These are phyloP conservation scores for Omphalotus guepiniiformis DNA, from an alignment of 768 basidiomycete genomes.

Conservation along the genomic window DNA sequence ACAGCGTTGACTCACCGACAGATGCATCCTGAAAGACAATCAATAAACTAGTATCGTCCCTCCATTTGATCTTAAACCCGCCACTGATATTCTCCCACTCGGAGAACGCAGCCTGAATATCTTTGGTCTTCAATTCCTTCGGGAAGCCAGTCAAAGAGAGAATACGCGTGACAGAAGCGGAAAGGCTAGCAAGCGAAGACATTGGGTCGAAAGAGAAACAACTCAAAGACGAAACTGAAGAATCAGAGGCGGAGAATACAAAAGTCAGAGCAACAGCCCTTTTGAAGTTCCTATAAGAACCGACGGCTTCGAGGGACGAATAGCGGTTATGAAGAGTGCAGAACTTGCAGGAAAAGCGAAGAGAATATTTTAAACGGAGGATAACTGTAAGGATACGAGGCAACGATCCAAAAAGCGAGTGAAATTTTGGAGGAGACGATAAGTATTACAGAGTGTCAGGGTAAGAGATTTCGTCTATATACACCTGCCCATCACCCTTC, in stretches of 20 bases:
- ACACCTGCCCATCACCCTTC: too few species aligned
- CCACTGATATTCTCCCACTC: constrained; percentile 85
- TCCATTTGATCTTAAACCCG: constrained; percentile 99
- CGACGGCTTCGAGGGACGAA: too few species aligned
- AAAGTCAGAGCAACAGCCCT: neutral
- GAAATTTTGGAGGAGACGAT: constrained; percentile 1
- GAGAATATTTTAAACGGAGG: constrained; percentile 7
- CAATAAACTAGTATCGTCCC: constrained; percentile 91
- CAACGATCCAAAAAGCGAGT: constrained; percentile 3
- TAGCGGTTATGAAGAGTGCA: constrained; percentile 5
- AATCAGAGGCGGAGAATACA: neutral
- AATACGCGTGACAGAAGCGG: constrained; percentile 95
- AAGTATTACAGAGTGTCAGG: constrained; percentile 8
- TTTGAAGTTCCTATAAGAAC: neutral
- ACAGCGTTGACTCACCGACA: constrained; percentile 60
- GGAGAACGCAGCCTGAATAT: constrained; percentile 86
- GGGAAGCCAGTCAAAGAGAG: constrained; percentile 90
- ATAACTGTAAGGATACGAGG: constrained; percentile 5
- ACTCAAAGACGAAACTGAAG: neutral
- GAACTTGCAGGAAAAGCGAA: neutral
- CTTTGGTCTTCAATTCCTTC: constrained; percentile 95
- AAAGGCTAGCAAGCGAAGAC: constrained; percentile 72
- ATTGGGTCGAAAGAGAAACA: constrained; percentile 34
- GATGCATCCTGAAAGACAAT: constrained; percentile 92
- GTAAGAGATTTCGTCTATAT: too few species aligned